phyloP scores from a whole-genome alignment of 2,329 filamentous ascomycete genomes.

The Aspergillus awamori region DNA sequence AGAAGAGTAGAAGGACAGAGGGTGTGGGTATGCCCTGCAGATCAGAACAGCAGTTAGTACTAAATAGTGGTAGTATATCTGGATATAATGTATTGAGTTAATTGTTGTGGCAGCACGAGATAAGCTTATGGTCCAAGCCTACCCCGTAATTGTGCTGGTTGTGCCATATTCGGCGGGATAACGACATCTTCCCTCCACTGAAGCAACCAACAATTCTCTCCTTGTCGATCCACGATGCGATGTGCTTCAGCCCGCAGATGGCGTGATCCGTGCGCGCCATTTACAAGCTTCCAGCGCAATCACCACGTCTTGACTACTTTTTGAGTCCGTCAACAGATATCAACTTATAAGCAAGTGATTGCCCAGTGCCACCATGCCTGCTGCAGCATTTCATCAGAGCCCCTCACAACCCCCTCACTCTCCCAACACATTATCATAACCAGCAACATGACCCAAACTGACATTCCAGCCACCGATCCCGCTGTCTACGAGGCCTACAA shows the following conservation, averaged over 20 bases:
- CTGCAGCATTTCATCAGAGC: background rate
- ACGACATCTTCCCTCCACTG: slow-evolving; percentile 23
- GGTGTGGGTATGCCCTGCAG: background rate
- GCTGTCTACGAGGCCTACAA: slow-evolving; percentile 46
- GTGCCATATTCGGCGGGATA: slow-evolving; percentile 9
- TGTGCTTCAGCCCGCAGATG: background rate
- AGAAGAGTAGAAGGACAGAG: background rate
- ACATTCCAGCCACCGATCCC: slow-evolving; percentile 40
- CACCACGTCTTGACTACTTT: background rate
- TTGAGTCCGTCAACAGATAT: background rate
- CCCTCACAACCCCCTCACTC: background rate
- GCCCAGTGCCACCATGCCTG: background rate
- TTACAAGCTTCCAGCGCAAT: slow-evolving; percentile 1
- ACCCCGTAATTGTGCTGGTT: slow-evolving; percentile 1
- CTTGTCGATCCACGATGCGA: background rate
- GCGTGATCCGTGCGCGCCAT: slow-evolving; percentile 4
- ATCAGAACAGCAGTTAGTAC: background rate
- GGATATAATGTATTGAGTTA: background rate
- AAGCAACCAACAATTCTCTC: background rate
- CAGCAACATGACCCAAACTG: slow-evolving; percentile 19
- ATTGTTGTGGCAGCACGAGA: background rate
- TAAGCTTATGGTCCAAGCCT: background rate
- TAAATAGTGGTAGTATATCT: background rate
- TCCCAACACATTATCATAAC: background rate
- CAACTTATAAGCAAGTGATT: no score